Evolutionary conservation across 2,329 filamentous ascomycete genomes (phyloP), one percentile per base, ranked within the genome.

Genomic region (Aureobasidium vineae): DNA sequence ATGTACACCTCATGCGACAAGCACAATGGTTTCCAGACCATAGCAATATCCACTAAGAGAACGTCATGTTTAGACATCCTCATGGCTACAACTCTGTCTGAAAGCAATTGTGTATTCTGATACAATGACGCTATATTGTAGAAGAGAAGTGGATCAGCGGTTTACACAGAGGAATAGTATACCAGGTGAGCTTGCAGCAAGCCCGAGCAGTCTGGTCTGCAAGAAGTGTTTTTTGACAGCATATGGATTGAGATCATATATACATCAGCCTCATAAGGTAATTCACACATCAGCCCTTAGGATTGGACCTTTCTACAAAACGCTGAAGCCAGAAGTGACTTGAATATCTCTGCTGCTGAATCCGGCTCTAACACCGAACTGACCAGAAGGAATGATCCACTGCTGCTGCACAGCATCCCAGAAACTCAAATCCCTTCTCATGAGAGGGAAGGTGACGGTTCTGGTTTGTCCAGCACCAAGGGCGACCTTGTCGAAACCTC

Each of bases 401-500:
- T 87, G 81, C 76, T 90, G 85, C 47, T 74, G 70, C 0, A 76
- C 75, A 0, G 81, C 77, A 73, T 89, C 84, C 88, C 88, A 90
- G 67, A 87, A 84, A 70, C 85, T 88, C 47, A 90, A 69, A 73
- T 90, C 88, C 60, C 85, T 82, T 47, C 85, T 79, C 50, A 80
- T 82, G 28, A 90, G 73, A 21, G 79, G 75, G 71, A 90, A 84
- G 0, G 75, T 78, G 2, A 86, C 81, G 1, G 76, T 82, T 40
- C 78, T 75, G 3, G 76, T 80, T 63, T 82, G 80, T 1, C 82
- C 83, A 0, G 80, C 72, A 4, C 76, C 77, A 15, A 90, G 73
- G 16, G 73, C 73, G 3, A 87, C 77, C 76, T 89, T 89, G 67
- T 82, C 81, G 70, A 89, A 90, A 5, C 87, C 86, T 23, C 88